These are phyloP conservation scores for Zasmidium angulare DNA, from an alignment of 2,329 filamentous ascomycete species.

Conservation along the genomic window DNA sequence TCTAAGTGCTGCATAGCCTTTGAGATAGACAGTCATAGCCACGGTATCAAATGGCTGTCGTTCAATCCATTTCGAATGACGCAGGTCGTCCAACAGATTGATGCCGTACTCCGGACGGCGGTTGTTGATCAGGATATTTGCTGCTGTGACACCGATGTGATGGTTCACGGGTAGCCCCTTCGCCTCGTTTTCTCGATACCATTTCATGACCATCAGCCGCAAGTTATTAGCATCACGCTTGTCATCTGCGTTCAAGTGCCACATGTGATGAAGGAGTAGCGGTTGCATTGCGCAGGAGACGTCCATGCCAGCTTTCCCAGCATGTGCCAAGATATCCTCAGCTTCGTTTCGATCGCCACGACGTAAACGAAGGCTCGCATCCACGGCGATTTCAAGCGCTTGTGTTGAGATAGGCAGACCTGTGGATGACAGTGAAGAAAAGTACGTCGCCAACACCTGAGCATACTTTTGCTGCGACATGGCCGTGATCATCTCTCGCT, in stretches of 20 bases:
- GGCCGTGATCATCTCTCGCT: constrained; percentile 28
- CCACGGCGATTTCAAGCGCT: constrained; percentile 31
- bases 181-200: constrained; percentile 33
- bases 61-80: constrained; percentile 23
- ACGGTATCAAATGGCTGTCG: constrained; percentile 28
- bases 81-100: constrained; percentile 31
- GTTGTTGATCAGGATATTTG: constrained; percentile 30
- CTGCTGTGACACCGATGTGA: constrained; percentile 31
- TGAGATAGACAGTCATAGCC: constrained; percentile 34
- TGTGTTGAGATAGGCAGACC: constrained; percentile 28
- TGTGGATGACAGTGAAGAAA: constrained; percentile 15
- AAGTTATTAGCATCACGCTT: constrained; percentile 19
- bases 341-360: constrained; percentile 22
- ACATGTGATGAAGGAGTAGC: constrained; percentile 31
- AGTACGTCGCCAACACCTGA: constrained; percentile 29
- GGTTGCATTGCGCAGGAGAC: constrained; percentile 27
- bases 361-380: constrained; percentile 29
- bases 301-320: constrained; percentile 33
- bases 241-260: constrained; percentile 5
- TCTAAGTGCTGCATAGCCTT: constrained; percentile 27
- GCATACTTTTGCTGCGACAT: constrained; percentile 22
- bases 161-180: constrained; percentile 28
- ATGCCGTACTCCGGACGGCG: constrained; percentile 26
- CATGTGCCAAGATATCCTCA: constrained; percentile 23
- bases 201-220: constrained; percentile 24